phyloP scores from a whole-genome alignment of 2,329 filamentous ascomycete species.

The Pseudogymnoascus sp. region DNA sequence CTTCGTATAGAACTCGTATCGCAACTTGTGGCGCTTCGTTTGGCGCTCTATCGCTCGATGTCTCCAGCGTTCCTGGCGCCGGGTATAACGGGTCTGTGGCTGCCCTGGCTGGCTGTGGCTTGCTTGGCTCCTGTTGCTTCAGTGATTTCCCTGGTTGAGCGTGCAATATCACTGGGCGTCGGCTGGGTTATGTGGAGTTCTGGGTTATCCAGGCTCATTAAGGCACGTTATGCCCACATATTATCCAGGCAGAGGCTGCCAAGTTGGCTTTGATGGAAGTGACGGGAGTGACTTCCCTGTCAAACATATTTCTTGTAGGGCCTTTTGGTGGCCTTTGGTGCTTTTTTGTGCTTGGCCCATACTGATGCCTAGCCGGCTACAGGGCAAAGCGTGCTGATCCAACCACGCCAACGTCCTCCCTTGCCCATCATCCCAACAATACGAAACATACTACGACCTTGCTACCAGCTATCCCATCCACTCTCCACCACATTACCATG shows the following conservation, averaged over 20 bases:
- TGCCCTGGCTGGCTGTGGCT: conserved; percentile 10
- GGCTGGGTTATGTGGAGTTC: not conserved
- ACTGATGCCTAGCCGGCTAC: not conserved
- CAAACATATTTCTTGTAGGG: too few relatives aligned
- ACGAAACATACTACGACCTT: not conserved
- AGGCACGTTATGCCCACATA: not conserved
- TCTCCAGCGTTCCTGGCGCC: not conserved
- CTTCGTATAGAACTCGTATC: not conserved
- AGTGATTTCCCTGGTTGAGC: not conserved
- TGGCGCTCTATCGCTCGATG: not conserved
- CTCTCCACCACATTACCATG: not conserved
- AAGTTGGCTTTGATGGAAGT: not conserved
- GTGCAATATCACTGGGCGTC: not conserved
- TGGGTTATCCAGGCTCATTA: too few relatives aligned
- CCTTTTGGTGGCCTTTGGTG: too few relatives aligned
- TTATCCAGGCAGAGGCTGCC: not conserved
- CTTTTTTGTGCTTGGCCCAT: not conserved
- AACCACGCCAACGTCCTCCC: not conserved
- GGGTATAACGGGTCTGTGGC: not conserved
- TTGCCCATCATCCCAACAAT: not conserved
- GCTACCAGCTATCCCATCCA: not conserved
- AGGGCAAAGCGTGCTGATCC: not conserved
- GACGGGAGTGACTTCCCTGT: not conserved
- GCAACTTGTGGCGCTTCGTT: not conserved
- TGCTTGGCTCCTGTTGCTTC: not conserved